A percentile compares a stretch with the other conserved stretches of the same genome.
Conservation (phyloP, 768 basidiomycete genomes). For the Suillus placidus region DNA sequence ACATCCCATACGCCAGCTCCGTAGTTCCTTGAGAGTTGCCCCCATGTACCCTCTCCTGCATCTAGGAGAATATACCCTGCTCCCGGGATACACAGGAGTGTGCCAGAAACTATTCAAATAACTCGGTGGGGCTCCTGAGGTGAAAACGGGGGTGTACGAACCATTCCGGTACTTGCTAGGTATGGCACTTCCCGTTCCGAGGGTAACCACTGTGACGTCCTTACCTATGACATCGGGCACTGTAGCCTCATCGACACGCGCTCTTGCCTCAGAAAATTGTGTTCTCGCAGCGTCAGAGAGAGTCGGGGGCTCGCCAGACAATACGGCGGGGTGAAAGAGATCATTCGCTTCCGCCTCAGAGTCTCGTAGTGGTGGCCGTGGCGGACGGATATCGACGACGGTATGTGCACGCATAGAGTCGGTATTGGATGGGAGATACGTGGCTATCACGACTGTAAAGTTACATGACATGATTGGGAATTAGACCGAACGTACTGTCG, state of each 20-base stretch:
- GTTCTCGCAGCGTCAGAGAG: slow-evolving; percentile 28
- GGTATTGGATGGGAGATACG: not conserved
- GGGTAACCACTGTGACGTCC: slow-evolving; percentile 68
- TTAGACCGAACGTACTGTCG: not conserved
- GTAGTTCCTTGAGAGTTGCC: slow-evolving; percentile 80
- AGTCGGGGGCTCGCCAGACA: not conserved
- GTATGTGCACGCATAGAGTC: not conserved
- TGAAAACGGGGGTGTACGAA: slow-evolving; percentile 33
- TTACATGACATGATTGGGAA: not conserved
- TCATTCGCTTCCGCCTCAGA: not conserved
- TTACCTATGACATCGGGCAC: slow-evolving; percentile 46
- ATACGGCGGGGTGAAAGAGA: not conserved
- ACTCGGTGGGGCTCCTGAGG: not conserved
- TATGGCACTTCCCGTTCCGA: slow-evolving; percentile 89
- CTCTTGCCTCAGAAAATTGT: slow-evolving; percentile 44
- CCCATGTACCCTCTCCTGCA: slow-evolving; percentile 90
- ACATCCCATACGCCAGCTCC: slow-evolving; percentile 63
- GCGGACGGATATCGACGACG: not conserved
- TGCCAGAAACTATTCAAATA: slow-evolving; percentile 61
- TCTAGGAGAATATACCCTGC: slow-evolving; percentile 83
- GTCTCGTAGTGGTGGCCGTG: not conserved
- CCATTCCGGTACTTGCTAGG: slow-evolving; percentile 90
- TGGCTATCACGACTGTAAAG: not conserved
- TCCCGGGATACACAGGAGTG: slow-evolving; percentile 73
- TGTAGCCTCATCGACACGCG: slow-evolving; percentile 26